Base-by-base conservation (phyloP, 1,139 yeast species). In the Meyerozyma smithsonii region DNA sequence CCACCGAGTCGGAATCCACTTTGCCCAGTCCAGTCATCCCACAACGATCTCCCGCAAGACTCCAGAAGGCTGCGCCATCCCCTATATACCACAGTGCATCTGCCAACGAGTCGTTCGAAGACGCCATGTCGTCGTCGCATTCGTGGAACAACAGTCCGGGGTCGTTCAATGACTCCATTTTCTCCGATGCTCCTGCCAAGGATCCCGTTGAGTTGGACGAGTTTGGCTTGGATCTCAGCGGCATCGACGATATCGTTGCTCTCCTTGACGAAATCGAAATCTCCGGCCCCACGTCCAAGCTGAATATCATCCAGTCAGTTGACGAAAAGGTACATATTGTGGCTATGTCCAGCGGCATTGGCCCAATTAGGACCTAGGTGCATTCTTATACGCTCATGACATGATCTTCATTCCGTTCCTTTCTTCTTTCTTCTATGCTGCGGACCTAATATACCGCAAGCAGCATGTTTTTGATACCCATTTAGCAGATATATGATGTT, bases 151-250 rank as follows among this genome's bases (percentile, higher is more conserved):
- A 47, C 38, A 28, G 37, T 21, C 41, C 47, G 3, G 44, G 50
- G 12, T 20, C 44, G 5, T 48, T 47, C 28, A 52, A 46, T 19
- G 58, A 52, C 5, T 55, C 59, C 19, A 50, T 56, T 8, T 56
- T 56, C 39, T 53, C 59, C 10, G 43, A 42, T n/a, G 43, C 43
- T 17, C 32, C 14, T 20, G 17, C 11, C 39, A 32, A n/a, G 5
- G 33, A 36, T 4, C 32, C 39, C 4, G 35, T 32, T 4, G 36
- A 28, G 7, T 17, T 38, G 8, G 42, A 39, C 18, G 45, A 41
- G 10, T 44, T 42, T 16, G 53, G 49, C 36, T 40, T 52, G 43
- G 46, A 51, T 38, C 38, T 42, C 35, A 45, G 21, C 5, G 56
- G 48, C 25, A 44, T 48, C n/a, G 54, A 48, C 17, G 57, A 53